Evolutionary conservation across 768 basidiomycete genomes (phyloP).

Genomic region (Grammothele lineata): DNA sequence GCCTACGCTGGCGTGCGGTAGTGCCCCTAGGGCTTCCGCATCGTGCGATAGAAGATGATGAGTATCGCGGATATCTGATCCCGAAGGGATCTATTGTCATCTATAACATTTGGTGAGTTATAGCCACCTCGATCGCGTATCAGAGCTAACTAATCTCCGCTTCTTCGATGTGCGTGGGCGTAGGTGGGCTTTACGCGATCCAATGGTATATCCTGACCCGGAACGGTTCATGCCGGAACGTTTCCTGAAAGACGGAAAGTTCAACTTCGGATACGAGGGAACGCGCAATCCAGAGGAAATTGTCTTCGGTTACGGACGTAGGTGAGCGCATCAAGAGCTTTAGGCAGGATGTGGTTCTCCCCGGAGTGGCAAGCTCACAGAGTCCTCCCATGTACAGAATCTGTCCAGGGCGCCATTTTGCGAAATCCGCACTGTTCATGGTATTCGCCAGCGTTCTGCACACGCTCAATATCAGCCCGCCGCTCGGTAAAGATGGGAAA

Average conservation of each 20-base stretch:
- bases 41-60: constrained; percentile 14
- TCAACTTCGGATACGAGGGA: background rate
- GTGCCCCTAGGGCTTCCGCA: constrained; percentile 21
- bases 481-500: background rate
- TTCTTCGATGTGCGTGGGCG: no score
- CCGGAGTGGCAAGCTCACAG: no score
- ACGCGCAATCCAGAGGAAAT: constrained; percentile 1
- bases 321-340: no score
- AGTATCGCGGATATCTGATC: constrained; percentile 22
- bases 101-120: background rate
- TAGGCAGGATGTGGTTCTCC: no score
- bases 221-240: constrained; percentile 15
- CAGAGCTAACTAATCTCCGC: background rate
- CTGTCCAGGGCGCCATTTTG: constrained; percentile 17
- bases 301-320: constrained; percentile 14
- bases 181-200: constrained; percentile 7
- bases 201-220: constrained; percentile 9
- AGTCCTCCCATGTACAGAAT: constrained; percentile 5
- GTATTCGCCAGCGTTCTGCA: constrained; percentile 10
- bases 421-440: constrained; percentile 9
- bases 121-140: background rate
- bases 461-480: constrained; percentile 3
- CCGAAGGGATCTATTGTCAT: constrained; percentile 26
- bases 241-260: background rate
- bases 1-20: constrained; percentile 21